A percentile compares a stretch with the other conserved stretches of the same genome.
These are phyloP conservation scores for Eutypella sp. DNA, from an alignment of 2,329 filamentous ascomycete genomes.

Conservation along the genomic window DNA sequence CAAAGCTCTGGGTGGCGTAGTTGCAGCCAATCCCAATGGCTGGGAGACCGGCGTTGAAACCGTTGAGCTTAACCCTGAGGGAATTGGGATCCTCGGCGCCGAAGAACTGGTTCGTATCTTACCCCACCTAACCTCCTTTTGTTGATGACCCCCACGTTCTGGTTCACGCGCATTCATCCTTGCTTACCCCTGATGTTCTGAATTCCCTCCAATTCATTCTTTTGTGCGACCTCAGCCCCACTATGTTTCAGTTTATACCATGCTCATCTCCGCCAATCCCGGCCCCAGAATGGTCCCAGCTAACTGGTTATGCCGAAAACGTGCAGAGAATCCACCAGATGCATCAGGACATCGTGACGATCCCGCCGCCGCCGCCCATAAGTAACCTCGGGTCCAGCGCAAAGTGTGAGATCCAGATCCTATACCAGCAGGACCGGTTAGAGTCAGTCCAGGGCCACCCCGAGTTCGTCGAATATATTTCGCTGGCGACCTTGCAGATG, in stretches of 20 bases:
- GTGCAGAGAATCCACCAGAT: conserved; percentile 71
- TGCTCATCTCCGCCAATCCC: too few relatives aligned
- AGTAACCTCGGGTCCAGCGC: conserved; percentile 62
- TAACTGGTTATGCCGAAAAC: not conserved
- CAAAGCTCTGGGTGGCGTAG: conserved; percentile 62
- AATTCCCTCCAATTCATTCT: too few relatives aligned
- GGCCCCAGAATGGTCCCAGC: too few relatives aligned
- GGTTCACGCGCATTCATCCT: not conserved
- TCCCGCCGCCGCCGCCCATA: too few relatives aligned
- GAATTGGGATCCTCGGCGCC: conserved; percentile 65
- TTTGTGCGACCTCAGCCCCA: too few relatives aligned
- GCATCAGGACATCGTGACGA: conserved; percentile 74
- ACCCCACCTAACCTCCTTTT: not conserved
- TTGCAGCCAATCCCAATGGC: conserved; percentile 61
- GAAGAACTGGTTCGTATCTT: conserved; percentile 48
- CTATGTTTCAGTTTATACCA: too few relatives aligned
- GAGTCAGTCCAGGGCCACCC: conserved; percentile 84
- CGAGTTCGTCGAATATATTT: conserved; percentile 71
- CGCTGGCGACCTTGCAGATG: conserved; percentile 60
- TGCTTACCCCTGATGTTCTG: too few relatives aligned
- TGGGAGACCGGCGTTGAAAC: conserved; percentile 80
- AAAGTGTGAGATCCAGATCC: too few relatives aligned
- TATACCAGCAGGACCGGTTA: conserved; percentile 62
- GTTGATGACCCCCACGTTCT: not conserved
- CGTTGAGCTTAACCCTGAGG: conserved; percentile 62